Evolutionary conservation across 1,284 basidiomycete species (phyloP), one percentile per base, ranked within the genome.

Genomic region (Ganoderma lingzhi): DNA sequence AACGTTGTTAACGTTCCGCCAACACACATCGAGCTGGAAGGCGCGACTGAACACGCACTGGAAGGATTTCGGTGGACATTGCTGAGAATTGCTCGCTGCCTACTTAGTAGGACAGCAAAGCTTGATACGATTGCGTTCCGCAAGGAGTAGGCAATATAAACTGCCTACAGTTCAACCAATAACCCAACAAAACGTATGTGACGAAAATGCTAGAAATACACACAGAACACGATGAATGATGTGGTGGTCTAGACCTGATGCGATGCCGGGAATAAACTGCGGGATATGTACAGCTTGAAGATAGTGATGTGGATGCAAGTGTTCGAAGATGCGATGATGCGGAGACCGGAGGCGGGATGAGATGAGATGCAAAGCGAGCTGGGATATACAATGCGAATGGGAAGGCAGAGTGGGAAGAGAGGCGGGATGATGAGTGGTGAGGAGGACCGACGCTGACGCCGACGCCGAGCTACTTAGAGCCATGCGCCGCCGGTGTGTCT

Each of bases 281-380:
- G 48, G 48, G 48, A 10, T 28, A 51, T 51, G 48, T 51, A 51
- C 48, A 51, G 48, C 23, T 28, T 51, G 48, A 51, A 51, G 48
- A 51, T 51, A 28, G 23, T 23, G 23, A 23, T 51, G 48, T 51
- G 48, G 14, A 44, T 15, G 17, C 42, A 19, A 44, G 42, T 4
- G 44, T 17, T 15, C 44, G 44, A 45, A 3, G 19, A 17, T 6
- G 44, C 17, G 44, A 45, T 45, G 44, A 45, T n/a, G 15, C 51
- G 2, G 23, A 15, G 51, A 30, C 14, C 51, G 12, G 14, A 12
- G 28, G 30, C 15, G 51, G 19, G 53, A 35, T 19, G 30, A 32
- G 53, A 15, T 6, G 53, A 35, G 53, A 56, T 56, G 15, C 6
- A 9, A 23, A 9, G 1, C 15, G 23, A 23, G 23, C 23, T 10